Percentiles rank a stretch among this genome's conserved stretches.
phyloP scores from a whole-genome alignment of 768 basidiomycete species.

The Kondoa malvinella region DNA sequence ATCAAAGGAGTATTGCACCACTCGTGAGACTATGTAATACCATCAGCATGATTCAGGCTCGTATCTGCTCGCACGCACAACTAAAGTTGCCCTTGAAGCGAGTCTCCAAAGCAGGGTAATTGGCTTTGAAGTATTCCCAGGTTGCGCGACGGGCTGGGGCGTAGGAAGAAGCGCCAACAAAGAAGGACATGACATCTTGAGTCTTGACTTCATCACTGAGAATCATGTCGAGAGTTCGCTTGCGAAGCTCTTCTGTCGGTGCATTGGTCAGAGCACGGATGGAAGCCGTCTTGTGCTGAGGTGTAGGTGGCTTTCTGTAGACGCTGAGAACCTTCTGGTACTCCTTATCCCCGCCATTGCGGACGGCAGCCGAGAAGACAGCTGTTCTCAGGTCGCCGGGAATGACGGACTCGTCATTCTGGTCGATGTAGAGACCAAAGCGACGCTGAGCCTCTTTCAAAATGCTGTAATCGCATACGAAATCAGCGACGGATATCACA shows the following conservation, averaged over 20 bases:
- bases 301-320: slow-evolving; percentile 55
- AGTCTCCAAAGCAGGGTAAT: slow-evolving; percentile 34
- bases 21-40: slow-evolving; percentile 9
- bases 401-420: slow-evolving; percentile 57
- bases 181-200: slow-evolving; percentile 43
- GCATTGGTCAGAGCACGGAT: slow-evolving; percentile 53
- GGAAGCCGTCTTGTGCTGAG: slow-evolving; percentile 47
- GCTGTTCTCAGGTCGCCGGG: slow-evolving; percentile 55
- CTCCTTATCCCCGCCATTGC: slow-evolving; percentile 54
- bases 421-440: slow-evolving; percentile 53
- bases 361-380: slow-evolving; percentile 42
- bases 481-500: slow-evolving; percentile 26
- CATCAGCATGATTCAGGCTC: background rate
- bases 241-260: slow-evolving; percentile 42
- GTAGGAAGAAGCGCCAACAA: slow-evolving; percentile 46
- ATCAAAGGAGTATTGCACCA: slow-evolving; percentile 34
- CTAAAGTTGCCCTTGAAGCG: slow-evolving; percentile 56
- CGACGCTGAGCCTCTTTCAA: slow-evolving; percentile 52
- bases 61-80: slow-evolving; percentile 26
- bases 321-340: slow-evolving; percentile 48
- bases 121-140: slow-evolving; percentile 38
- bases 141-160: slow-evolving; percentile 40
- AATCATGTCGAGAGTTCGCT: slow-evolving; percentile 18
- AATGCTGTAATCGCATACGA: slow-evolving; percentile 40
- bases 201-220: slow-evolving; percentile 42